Evolutionary conservation across 2,329 filamentous ascomycete genomes (phyloP), one percentile per base, ranked within the genome.

Genomic region (Aspergillus nomiae): DNA sequence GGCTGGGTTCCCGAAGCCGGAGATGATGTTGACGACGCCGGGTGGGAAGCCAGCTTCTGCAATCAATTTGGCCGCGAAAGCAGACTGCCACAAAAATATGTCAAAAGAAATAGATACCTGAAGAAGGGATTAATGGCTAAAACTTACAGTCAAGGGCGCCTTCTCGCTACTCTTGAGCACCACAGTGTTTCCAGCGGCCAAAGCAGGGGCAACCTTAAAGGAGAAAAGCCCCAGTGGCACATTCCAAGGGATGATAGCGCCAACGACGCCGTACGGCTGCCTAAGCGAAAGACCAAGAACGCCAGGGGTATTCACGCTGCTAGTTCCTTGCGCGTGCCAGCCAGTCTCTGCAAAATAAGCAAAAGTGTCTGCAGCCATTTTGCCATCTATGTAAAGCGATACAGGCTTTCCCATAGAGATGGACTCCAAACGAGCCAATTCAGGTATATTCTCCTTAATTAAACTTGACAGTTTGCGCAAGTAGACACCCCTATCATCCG

Each of bases 141-240:
- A n/a, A 67, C 75, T 69, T 66, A 85, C 84, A 2, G 85, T 85
- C 58, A 90, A 74, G 0, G 88, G 88, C 0, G 87, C 85, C 68
- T 87, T 83, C 76, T 90, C 87, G 63, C 84, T 86, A 11, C 85
- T 85, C 76, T 90, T 90, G 34, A 89, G 72, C 2, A 90, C 75
- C 46, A 90, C 83, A 26, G 82, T 85, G 70, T 89, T 89, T 41
- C 86, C 86, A 53, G 83, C 82, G 1, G 86, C 86, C 34, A 90
- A 77, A 0, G 87, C 87, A 0, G 87, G 86, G 2, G 85, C 86
- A 38, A 87, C 76, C 74, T 90, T 89, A 74, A 74, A 72, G 0
- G 73, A 76, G 32, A 84, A 77, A 64, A 83, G 81, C 1, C 81
- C 60, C 3, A 86, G 66, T 0, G 85, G 80, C 0, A 78, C 79